These are phyloP conservation scores for Panicum miliaceum DNA, from an alignment of 176 grass and related monocot species.

Conservation along the genomic window DNA sequence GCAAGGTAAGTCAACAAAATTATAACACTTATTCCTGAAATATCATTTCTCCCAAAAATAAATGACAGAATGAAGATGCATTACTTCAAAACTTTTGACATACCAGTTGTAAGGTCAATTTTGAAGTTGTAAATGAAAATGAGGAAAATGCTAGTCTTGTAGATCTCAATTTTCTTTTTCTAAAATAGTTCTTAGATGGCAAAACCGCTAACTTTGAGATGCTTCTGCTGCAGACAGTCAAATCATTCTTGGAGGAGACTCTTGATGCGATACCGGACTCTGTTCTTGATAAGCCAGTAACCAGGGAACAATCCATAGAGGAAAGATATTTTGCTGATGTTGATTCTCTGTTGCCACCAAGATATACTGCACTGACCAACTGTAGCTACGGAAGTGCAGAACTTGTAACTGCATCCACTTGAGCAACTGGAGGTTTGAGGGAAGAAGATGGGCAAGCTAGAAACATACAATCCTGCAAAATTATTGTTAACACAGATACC, in stretches of 20 bases:
- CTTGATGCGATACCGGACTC: slow-evolving; percentile 65
- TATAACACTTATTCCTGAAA: background rate
- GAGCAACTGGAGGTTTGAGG: slow-evolving; percentile 8
- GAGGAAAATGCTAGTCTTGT: slow-evolving; percentile 14
- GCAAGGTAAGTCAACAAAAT: slow-evolving; percentile 59
- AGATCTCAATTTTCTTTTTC: background rate
- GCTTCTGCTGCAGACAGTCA: slow-evolving; percentile 64
- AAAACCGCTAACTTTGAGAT: slow-evolving; percentile 11
- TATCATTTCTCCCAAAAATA: background rate
- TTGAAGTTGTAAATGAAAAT: background rate
- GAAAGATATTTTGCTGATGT: slow-evolving; percentile 64
- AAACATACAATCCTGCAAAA: background rate
- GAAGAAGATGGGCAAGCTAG: background rate
- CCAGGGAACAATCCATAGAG: slow-evolving; percentile 36
- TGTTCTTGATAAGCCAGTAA: slow-evolving; percentile 66
- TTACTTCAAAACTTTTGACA: background rate
- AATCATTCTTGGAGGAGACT: slow-evolving; percentile 87
- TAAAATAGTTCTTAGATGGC: slow-evolving; percentile 14
- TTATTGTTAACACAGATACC: background rate
- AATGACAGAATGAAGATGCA: slow-evolving; percentile 1
- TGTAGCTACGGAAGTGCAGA: slow-evolving; percentile 25
- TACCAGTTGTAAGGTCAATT: background rate
- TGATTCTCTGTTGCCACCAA: slow-evolving; percentile 59
- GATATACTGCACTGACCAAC: slow-evolving; percentile 39
- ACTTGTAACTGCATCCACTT: slow-evolving; percentile 41